These are phyloP conservation scores for Cytospora schulzeri DNA, from an alignment of 2,329 filamentous ascomycete species.

Conservation along the genomic window DNA sequence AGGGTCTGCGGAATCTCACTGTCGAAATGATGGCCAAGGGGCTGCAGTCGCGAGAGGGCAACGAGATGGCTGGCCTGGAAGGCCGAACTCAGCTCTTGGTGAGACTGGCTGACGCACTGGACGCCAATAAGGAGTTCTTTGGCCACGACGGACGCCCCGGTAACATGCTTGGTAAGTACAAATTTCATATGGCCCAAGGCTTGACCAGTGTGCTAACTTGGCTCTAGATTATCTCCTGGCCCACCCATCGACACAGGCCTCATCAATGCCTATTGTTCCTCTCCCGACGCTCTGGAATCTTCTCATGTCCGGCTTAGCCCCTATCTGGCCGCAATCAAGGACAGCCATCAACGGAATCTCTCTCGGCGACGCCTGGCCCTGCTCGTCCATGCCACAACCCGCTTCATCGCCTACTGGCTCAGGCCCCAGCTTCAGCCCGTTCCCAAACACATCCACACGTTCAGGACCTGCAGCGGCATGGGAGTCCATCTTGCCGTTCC, in stretches of 20 bases:
- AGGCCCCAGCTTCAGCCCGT: conserved; percentile 56
- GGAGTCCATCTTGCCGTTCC: conserved; percentile 71
- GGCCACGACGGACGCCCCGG: conserved; percentile 82
- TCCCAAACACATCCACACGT: conserved; percentile 43
- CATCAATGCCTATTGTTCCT: conserved; percentile 83
- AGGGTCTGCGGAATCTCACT: conserved; percentile 74
- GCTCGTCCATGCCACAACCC: conserved; percentile 72
- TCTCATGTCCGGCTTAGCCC: conserved; percentile 81
- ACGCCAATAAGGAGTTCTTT: conserved; percentile 78
- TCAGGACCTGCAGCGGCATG: conserved; percentile 58
- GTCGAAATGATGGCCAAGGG: conserved; percentile 75
- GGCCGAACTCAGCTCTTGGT: conserved; percentile 80
- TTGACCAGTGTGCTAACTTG: conserved; percentile 30
- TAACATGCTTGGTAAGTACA: conserved; percentile 80
- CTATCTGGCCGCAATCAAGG: conserved; percentile 86
- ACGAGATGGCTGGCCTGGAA: conserved; percentile 81
- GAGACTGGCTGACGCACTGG: conserved; percentile 72
- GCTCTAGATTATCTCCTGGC: conserved; percentile 84
- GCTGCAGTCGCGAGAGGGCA: conserved; percentile 79
- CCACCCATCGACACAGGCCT: conserved; percentile 85
- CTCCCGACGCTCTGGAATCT: conserved; percentile 89
- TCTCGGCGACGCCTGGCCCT: conserved; percentile 93
- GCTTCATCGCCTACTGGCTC: conserved; percentile 43
- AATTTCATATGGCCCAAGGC: conserved; percentile 21
- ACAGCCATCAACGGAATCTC: conserved; percentile 85